A percentile compares a stretch with the other conserved stretches of the same genome.
phyloP scores from a whole-genome alignment of 2,329 filamentous ascomycete species.

The Colletotrichum limetticola region DNA sequence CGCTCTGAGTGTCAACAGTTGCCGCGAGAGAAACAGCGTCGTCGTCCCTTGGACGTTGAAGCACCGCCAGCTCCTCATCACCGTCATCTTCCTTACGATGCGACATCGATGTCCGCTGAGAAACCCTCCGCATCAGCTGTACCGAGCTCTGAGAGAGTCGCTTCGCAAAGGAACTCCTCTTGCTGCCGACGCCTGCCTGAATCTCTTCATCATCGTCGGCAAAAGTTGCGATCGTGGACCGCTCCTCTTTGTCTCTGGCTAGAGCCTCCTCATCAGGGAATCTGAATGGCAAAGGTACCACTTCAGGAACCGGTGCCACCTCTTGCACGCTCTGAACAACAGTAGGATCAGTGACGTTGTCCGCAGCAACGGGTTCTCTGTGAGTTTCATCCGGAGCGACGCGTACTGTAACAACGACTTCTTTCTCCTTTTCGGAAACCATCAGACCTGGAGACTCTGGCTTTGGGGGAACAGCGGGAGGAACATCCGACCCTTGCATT shows the following conservation, averaged over 20 bases:
- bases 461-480: constrained; percentile 38
- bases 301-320: constrained; percentile 57
- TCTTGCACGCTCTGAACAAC: neutral
- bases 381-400: constrained; percentile 61
- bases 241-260: constrained; percentile 57
- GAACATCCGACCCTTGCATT: constrained; percentile 49
- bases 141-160: constrained; percentile 61
- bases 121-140: constrained; percentile 50
- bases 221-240: constrained; percentile 77
- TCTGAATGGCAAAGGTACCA: constrained; percentile 74
- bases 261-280: constrained; percentile 59
- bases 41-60: constrained; percentile 42
- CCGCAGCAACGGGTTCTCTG: constrained; percentile 38
- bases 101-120: constrained; percentile 39
- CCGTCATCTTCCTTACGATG: constrained; percentile 37
- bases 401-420: constrained; percentile 63
- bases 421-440: constrained; percentile 51
- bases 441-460: constrained; percentile 52
- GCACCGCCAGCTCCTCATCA: constrained; percentile 58
- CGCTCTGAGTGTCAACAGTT: constrained; percentile 66
- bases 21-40: constrained; percentile 67
- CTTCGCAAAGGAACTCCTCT: constrained; percentile 55
- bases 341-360: neutral
- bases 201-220: constrained; percentile 67
- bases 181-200: constrained; percentile 38